Evolutionary conservation across 192 early-diverging fungal genomes (phyloP).

Genomic region (Powellomyces hirtus): DNA sequence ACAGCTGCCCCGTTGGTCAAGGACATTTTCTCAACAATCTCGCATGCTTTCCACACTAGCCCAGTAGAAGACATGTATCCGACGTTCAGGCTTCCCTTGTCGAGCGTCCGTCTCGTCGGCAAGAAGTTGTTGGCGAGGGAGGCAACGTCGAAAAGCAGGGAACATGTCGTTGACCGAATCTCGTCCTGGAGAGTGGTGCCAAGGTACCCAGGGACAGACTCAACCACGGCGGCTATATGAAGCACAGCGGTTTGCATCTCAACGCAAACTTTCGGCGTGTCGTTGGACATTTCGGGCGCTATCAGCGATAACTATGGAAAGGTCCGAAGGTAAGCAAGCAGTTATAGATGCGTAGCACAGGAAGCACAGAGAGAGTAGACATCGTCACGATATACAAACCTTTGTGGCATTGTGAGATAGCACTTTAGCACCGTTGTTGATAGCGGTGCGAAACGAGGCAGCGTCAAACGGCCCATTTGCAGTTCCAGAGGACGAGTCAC

Average conservation of each 20-base stretch:
- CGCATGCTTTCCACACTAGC: conserved; percentile 16
- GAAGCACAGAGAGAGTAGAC: no score
- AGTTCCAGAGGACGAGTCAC: background rate
- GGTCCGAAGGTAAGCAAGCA: no score
- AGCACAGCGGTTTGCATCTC: conserved; percentile 10
- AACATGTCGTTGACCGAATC: conserved; percentile 1
- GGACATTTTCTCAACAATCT: conserved; percentile 15
- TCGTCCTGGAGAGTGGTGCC: conserved; percentile 5
- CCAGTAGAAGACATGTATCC: conserved; percentile 13
- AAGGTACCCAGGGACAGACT: conserved; percentile 1
- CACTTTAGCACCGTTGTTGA: conserved; percentile 1
- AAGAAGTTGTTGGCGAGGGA: conserved; percentile 13
- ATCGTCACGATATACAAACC: no score
- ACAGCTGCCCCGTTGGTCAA: conserved; percentile 3
- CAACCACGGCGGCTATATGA: conserved; percentile 1
- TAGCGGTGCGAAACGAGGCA: background rate
- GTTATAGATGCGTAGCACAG: background rate
- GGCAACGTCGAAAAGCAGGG: conserved; percentile 12
- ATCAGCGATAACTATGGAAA: conserved; percentile 5
- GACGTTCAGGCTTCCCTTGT: background rate
- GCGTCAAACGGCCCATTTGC: background rate
- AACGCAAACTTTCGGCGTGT: conserved; percentile 1
- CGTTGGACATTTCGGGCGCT: conserved; percentile 4
- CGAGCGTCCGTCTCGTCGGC: background rate
- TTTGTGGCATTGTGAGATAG: conserved; percentile 13